Evolutionary conservation across 495 filamentous ascomycete genomes (phyloP).

Genomic region (Talaromyces trachyspermus): DNA sequence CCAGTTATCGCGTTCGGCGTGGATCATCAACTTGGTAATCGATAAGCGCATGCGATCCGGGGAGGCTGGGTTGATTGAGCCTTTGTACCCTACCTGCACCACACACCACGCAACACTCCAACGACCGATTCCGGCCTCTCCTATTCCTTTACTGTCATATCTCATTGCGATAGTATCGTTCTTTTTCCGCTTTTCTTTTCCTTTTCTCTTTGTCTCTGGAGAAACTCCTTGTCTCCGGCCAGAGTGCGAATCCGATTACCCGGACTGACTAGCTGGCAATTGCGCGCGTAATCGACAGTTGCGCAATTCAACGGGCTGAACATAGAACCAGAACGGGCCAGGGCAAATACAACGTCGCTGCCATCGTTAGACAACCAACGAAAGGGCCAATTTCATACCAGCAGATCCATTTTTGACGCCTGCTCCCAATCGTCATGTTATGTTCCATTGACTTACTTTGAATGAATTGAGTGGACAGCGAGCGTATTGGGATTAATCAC

Average conservation of each 20-base stretch:
- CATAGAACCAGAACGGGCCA: too few species aligned
- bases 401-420: too few species aligned
- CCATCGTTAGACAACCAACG: too few species aligned
- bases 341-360: too few species aligned
- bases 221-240: background rate
- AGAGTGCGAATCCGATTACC: background rate
- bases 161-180: constrained; percentile 15
- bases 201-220: constrained; percentile 7
- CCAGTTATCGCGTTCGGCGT: constrained; percentile 1
- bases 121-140: background rate
- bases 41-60: constrained; percentile 8
- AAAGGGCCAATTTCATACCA: too few species aligned
- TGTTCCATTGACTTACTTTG: background rate
- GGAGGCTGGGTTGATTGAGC: constrained; percentile 6
- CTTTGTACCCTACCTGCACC: background rate
- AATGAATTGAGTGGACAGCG: background rate
- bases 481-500: background rate
- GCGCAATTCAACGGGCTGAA: too few species aligned
- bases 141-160: constrained; percentile 19
- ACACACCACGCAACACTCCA: background rate
- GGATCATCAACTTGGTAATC: constrained; percentile 5
- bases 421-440: background rate
- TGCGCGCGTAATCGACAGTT: background rate
- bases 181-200: constrained; percentile 10
- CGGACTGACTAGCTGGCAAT: background rate